Evolutionary conservation across 164 flowering plant species (phyloP), one percentile per base, ranked within the genome.

Genomic region (Aristolochia fimbriata): DNA sequence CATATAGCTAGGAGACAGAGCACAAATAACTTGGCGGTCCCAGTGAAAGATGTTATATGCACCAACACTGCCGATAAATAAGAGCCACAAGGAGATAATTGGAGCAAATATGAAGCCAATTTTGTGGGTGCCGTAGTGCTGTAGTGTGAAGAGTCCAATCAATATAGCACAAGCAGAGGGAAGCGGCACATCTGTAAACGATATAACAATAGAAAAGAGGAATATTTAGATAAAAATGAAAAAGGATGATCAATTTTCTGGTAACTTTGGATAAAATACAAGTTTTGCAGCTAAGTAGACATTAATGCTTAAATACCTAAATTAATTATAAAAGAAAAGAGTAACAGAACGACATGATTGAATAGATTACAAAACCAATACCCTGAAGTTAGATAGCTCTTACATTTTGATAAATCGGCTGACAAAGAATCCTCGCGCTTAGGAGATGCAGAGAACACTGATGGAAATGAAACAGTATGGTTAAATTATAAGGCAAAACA

Each of bases 81-180:
- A 37, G 51, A 91, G 92, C 97, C 97, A 91, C 17, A 77, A 51
- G 43, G 82, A 64, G 37, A 91, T 83, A 55, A 91, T 61, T 0
- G 97, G 97, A 3, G 97, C 97, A 70, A 88, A 91, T 47, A 91
- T 64, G 59, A 83, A 84, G 19, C 94, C 96, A 16, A 91, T 76
- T 9, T 84, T 75, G 64, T 83, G 94, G 4, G 97, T 88, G 53
- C 96, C 97, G 62, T 77, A 88, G 65, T 83, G 94, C 75, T 91
- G 94, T 51, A 91, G 81, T 3, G 82, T 69, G 58, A 91, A 91
- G 69, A 91, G 66, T 56, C 80, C 76, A 62, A 86, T 70, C 75
- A 91, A 72, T 62, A 88, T 85, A 17, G 73, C 66, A 63, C 96
- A 91, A 52, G 92, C 87, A 58, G 74, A 67, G 13, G 94, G 91